phyloP scores from a whole-genome alignment of 2,329 filamentous ascomycete species.

The Aspergillus phoenicis region DNA sequence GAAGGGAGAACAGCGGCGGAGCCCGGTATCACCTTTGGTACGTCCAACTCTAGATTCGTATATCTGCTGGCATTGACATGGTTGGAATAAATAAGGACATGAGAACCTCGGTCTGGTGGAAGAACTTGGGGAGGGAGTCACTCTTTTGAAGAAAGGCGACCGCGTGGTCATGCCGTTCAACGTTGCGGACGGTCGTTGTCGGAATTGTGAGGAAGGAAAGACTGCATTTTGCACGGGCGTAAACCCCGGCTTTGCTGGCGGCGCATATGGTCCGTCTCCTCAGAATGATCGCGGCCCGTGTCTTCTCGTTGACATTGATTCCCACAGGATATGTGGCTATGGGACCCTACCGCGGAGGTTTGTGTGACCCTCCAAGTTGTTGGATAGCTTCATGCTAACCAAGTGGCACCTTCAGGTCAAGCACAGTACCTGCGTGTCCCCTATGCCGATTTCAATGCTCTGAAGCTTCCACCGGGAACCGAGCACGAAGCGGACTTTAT shows the following conservation, averaged over 20 bases:
- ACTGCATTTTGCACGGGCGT: constrained; percentile 68
- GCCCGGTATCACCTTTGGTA: constrained; percentile 61
- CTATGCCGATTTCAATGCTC: constrained; percentile 67
- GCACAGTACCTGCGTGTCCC: constrained; percentile 67
- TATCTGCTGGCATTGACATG: neutral
- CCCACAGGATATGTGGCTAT: constrained; percentile 49
- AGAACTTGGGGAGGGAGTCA: constrained; percentile 61
- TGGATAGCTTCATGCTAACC: neutral
- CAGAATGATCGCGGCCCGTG: neutral
- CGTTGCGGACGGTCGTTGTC: constrained; percentile 64
- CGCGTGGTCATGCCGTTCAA: constrained; percentile 68
- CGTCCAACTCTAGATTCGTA: neutral
- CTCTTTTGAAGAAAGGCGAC: constrained; percentile 63
- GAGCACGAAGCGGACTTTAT: constrained; percentile 60
- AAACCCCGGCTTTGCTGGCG: constrained; percentile 62
- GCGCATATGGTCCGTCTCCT: constrained; percentile 54
- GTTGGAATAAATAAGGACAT: constrained; percentile 41
- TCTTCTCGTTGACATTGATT: neutral
- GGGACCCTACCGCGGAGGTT: constrained; percentile 53
- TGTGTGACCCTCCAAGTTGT: neutral
- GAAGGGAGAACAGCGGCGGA: constrained; percentile 66
- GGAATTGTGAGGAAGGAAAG: constrained; percentile 65
- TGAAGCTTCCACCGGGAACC: constrained; percentile 62
- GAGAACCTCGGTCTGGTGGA: constrained; percentile 64
- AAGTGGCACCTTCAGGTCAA: constrained; percentile 38